Evolutionary conservation across 495 filamentous ascomycete species (phyloP).

Genomic region (Penicillium canariense): DNA sequence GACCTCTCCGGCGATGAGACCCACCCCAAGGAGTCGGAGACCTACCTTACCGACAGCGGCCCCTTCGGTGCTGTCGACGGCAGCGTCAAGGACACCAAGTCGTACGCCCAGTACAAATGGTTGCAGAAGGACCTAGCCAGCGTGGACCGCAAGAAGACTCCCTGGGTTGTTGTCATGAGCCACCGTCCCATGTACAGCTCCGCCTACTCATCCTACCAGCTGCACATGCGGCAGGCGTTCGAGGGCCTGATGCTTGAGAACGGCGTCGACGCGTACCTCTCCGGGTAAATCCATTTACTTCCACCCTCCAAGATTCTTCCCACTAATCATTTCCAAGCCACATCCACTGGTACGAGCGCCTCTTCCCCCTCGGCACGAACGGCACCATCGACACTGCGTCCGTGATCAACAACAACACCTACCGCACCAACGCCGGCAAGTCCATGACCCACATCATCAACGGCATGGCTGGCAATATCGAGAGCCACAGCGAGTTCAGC

Average conservation of each 20-base stretch:
- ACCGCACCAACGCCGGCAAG: constrained; percentile 39
- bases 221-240: constrained; percentile 48
- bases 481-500: constrained; percentile 40
- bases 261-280: constrained; percentile 56
- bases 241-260: constrained; percentile 55
- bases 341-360: constrained; percentile 55
- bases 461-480: constrained; percentile 46
- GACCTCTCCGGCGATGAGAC: constrained; percentile 41
- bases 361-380: constrained; percentile 36
- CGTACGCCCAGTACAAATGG: constrained; percentile 51
- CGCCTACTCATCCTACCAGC: constrained; percentile 37
- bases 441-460: constrained; percentile 51
- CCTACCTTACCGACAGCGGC: constrained; percentile 47
- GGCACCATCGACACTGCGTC: constrained; percentile 38
- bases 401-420: constrained; percentile 41
- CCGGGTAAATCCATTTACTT: constrained; percentile 29
- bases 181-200: constrained; percentile 58
- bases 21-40: constrained; percentile 38
- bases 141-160: constrained; percentile 48
- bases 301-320: not conserved
- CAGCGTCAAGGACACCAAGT: constrained; percentile 39
- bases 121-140: constrained; percentile 44
- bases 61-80: constrained; percentile 47
- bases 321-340: constrained; percentile 32
- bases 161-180: constrained; percentile 56